phyloP scores from a whole-genome alignment of 2,329 filamentous ascomycete genomes.

The Cercospora beticola region DNA sequence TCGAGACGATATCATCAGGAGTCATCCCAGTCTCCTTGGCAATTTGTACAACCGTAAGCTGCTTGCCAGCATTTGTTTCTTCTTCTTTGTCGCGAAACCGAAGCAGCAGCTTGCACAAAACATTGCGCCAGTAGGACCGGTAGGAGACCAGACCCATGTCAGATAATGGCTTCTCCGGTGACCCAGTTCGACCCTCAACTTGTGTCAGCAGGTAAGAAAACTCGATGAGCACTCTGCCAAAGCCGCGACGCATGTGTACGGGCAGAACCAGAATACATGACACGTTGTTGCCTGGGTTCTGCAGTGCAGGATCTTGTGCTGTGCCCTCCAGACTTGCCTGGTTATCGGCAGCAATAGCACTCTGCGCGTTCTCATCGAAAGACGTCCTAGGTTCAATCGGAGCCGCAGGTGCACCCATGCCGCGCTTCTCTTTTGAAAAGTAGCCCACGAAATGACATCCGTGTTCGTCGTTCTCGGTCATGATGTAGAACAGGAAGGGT shows the following conservation, averaged over 20 bases:
- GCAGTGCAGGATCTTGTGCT: slow-evolving; percentile 34
- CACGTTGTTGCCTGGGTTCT: slow-evolving; percentile 71
- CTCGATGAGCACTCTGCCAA: slow-evolving; percentile 93
- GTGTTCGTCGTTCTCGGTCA: slow-evolving; percentile 87
- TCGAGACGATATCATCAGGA: slow-evolving; percentile 91
- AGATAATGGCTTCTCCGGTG: slow-evolving; percentile 93
- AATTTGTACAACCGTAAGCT: slow-evolving; percentile 60
- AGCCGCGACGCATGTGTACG: slow-evolving; percentile 95
- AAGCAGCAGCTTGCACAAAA: slow-evolving; percentile 81
- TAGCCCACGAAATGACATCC: slow-evolving; percentile 99
- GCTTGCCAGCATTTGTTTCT: slow-evolving; percentile 24
- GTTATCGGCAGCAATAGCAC: slow-evolving; percentile 22
- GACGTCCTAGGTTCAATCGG: slow-evolving; percentile 56
- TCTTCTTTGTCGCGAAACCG: slow-evolving; percentile 51
- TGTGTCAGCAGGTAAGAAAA: slow-evolving; percentile 96
- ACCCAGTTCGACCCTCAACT: slow-evolving; percentile 89
- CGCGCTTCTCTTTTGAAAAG: slow-evolving; percentile 95
- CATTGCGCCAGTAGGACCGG: slow-evolving; percentile 91
- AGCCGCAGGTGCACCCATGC: slow-evolving; percentile 56
- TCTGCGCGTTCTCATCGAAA: slow-evolving; percentile 30
- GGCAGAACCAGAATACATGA: slow-evolving; percentile 95
- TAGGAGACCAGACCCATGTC: slow-evolving; percentile 98
- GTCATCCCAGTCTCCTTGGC: slow-evolving; percentile 94
- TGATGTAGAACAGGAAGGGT: slow-evolving; percentile 94
- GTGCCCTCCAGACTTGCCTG: slow-evolving; percentile 23